A percentile compares a stretch with the other conserved stretches of the same genome.
phyloP scores from a whole-genome alignment of 2,329 filamentous ascomycete species.

The Calonectria crousiana region DNA sequence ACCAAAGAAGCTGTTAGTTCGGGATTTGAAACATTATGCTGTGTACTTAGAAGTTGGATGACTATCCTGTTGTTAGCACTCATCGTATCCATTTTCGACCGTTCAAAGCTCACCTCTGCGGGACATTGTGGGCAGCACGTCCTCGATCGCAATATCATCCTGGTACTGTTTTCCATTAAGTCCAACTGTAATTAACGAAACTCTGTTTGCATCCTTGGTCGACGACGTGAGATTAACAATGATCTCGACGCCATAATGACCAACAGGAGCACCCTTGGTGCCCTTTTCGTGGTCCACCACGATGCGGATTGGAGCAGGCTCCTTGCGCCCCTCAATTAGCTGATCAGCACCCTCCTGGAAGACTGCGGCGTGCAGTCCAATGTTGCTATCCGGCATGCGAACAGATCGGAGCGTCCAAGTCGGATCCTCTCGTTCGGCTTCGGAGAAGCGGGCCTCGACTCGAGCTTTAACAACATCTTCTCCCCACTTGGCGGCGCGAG shows the following conservation, averaged over 20 bases:
- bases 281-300: slow-evolving; percentile 79
- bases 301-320: slow-evolving; percentile 77
- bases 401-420: slow-evolving; percentile 84
- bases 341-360: slow-evolving; percentile 77
- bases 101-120: slow-evolving; percentile 71
- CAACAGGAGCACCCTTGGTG: slow-evolving; percentile 74
- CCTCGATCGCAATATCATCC: slow-evolving; percentile 79
- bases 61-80: slow-evolving; percentile 64
- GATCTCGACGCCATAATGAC: slow-evolving; percentile 78
- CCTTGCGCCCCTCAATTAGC: slow-evolving; percentile 72
- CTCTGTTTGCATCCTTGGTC: slow-evolving; percentile 63
- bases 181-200: slow-evolving; percentile 68
- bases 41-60: slow-evolving; percentile 76
- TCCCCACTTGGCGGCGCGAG: slow-evolving; percentile 79
- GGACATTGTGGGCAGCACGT: slow-evolving; percentile 81
- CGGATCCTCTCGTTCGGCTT: slow-evolving; percentile 83
- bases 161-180: slow-evolving; percentile 78
- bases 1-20: slow-evolving; percentile 76
- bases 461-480: slow-evolving; percentile 91
- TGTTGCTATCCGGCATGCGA: slow-evolving; percentile 70
- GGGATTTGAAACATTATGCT: slow-evolving; percentile 76
- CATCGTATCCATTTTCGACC: neutral
- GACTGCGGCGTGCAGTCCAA: slow-evolving; percentile 74
- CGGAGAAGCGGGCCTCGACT: slow-evolving; percentile 86
- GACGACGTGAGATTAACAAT: slow-evolving; percentile 68